Conservation (phyloP, 139 green algal species). For the Chlamydomonas sp. region DNA sequence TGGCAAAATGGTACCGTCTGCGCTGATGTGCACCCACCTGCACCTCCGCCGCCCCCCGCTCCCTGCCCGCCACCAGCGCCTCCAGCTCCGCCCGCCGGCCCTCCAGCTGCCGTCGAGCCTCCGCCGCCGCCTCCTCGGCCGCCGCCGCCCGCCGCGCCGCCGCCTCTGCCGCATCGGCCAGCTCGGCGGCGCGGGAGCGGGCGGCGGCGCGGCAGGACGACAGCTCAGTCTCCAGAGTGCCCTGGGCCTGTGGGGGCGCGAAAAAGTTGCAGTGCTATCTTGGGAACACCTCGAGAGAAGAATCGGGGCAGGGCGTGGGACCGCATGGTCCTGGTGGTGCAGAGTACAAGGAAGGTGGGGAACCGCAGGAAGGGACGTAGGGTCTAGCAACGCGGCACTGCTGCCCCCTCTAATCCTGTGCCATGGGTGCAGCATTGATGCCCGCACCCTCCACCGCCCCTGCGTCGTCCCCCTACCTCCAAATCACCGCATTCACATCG, state of each 20-base stretch:
- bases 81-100: conserved; percentile 16
- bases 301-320: too few species aligned
- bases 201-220: neutral
- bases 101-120: conserved; percentile 31
- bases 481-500: neutral
- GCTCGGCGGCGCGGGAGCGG: neutral
- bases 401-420: too few species aligned
- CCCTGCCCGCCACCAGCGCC: conserved; percentile 16
- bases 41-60: conserved; percentile 8
- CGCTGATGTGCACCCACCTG: neutral
- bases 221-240: conserved; percentile 17
- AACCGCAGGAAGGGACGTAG: too few species aligned
- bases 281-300: too few species aligned
- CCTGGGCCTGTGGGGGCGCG: neutral
- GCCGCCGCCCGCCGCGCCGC: neutral
- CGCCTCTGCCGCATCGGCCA: conserved; percentile 3
- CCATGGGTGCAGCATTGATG: too few species aligned
- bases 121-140: conserved; percentile 25
- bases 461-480: too few species aligned
- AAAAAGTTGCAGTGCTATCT: too few species aligned
- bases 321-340: too few species aligned
- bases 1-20: neutral
- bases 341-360: too few species aligned
- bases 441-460: too few species aligned
- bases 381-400: too few species aligned